These are phyloP conservation scores for Chrysopogon serrulatus DNA, from an alignment of 176 grass and related monocot species.

Conservation along the genomic window DNA sequence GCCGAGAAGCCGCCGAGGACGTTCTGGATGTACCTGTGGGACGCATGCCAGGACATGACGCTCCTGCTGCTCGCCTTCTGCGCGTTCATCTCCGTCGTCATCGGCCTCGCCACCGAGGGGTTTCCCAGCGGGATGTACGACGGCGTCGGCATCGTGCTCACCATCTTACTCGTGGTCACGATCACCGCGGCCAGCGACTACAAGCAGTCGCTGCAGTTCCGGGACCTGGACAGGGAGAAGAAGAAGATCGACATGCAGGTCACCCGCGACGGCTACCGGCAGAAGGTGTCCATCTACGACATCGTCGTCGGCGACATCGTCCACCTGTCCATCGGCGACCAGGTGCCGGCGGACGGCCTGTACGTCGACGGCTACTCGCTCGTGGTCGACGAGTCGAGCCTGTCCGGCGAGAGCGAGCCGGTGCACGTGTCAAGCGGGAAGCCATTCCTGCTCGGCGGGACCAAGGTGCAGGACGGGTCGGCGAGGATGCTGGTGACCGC, in stretches of 20 bases:
- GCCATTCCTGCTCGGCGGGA: slow-evolving; percentile 84
- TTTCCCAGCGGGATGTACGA: slow-evolving; percentile 77
- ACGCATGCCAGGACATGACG: slow-evolving; percentile 89
- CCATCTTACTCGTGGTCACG: slow-evolving; percentile 66
- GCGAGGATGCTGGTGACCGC: slow-evolving; percentile 84
- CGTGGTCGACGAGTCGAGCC: slow-evolving; percentile 78
- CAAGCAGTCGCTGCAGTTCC: slow-evolving; percentile 91
- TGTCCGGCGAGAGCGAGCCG: slow-evolving; percentile 90
- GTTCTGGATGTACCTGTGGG: slow-evolving; percentile 92
- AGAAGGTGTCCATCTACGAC: slow-evolving; percentile 95
- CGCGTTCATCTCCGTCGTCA: slow-evolving; percentile 61
- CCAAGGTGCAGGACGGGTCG: slow-evolving; percentile 95
- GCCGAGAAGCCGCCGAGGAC: slow-evolving; percentile 72
- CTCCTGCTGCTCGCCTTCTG: slow-evolving; percentile 80
- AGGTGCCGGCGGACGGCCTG: slow-evolving; percentile 83
- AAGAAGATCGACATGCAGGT: slow-evolving; percentile 92
- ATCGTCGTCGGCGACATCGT: slow-evolving; percentile 86
- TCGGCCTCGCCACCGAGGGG: slow-evolving; percentile 83
- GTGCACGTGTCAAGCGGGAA: slow-evolving; percentile 53
- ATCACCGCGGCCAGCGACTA: slow-evolving; percentile 95
- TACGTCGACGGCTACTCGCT: slow-evolving; percentile 79
- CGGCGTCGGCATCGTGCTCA: slow-evolving; percentile 80
- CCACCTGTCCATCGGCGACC: slow-evolving; percentile 85
- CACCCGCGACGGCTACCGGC: slow-evolving; percentile 74
- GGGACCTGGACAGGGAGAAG: slow-evolving; percentile 97